Evolutionary conservation across 345 rosid species (phyloP).

Genomic region (Angophora floribunda): DNA sequence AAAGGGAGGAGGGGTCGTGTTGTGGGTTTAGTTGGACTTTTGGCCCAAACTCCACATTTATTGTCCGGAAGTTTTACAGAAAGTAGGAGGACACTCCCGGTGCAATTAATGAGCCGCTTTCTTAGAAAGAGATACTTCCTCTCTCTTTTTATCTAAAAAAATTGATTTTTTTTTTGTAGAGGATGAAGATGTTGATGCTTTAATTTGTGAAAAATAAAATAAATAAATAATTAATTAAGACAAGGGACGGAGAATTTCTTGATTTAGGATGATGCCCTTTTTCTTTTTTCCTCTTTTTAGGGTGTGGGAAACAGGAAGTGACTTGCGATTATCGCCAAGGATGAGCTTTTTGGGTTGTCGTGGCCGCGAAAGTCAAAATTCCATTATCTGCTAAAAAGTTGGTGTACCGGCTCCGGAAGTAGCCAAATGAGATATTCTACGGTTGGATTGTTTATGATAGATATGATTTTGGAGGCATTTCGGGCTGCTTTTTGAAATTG

Average conservation of each 20-base stretch:
- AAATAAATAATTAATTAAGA: neutral
- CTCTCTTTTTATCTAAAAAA: too few relatives aligned
- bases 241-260: neutral
- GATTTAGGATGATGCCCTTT: neutral
- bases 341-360: neutral
- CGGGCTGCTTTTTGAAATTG: neutral
- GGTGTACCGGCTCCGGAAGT: neutral
- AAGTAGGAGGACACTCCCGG: neutral
- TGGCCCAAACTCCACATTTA: neutral
- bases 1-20: too few relatives aligned
- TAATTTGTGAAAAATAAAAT: neutral
- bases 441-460: neutral
- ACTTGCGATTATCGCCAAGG: neutral
- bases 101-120: neutral
- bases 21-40: neutral
- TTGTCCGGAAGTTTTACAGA: neutral
- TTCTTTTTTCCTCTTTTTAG: neutral
- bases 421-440: neutral
- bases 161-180: too few relatives aligned
- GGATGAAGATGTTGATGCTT: neutral
- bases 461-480: neutral
- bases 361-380: neutral
- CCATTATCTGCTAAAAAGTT: neutral
- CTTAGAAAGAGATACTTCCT: neutral
- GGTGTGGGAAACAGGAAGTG: neutral